A percentile compares a stretch with the other conserved stretches of the same genome.
Evolutionary conservation across 1,284 basidiomycete genomes (phyloP).

Genomic region (Chalciporus sp.): DNA sequence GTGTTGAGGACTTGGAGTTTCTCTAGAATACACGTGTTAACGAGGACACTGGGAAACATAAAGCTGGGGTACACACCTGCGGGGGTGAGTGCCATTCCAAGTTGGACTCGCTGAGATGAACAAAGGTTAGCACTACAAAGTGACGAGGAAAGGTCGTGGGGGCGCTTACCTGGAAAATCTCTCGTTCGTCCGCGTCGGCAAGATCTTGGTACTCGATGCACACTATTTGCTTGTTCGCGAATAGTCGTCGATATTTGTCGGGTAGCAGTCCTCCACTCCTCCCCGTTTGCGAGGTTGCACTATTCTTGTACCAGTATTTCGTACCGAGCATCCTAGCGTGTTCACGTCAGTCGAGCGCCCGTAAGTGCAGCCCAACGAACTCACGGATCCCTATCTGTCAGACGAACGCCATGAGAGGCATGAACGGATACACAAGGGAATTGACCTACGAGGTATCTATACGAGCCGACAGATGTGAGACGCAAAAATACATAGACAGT

Average conservation of each 20-base stretch:
- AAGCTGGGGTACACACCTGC: constrained; percentile 42
- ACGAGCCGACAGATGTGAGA: constrained; percentile 3
- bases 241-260: constrained; percentile 51
- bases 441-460: constrained; percentile 55
- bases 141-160: neutral
- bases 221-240: constrained; percentile 68
- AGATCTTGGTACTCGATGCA: constrained; percentile 74
- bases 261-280: constrained; percentile 43
- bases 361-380: constrained; percentile 18
- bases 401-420: neutral
- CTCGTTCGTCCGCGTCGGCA: constrained; percentile 59
- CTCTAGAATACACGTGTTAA: constrained; percentile 37
- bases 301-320: constrained; percentile 54
- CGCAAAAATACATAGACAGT: neutral
- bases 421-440: neutral
- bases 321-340: constrained; percentile 38
- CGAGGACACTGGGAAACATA: neutral
- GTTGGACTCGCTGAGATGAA: constrained; percentile 61
- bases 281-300: constrained; percentile 3
- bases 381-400: constrained; percentile 56
- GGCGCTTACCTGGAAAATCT: constrained; percentile 69
- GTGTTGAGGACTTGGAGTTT: constrained; percentile 66
- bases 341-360: neutral
- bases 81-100: constrained; percentile 77
- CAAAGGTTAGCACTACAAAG: neutral